A percentile compares a stretch with the other conserved stretches of the same genome.
Conservation (phyloP, 73 alveolate species). For the Stentor coeruleus region DNA sequence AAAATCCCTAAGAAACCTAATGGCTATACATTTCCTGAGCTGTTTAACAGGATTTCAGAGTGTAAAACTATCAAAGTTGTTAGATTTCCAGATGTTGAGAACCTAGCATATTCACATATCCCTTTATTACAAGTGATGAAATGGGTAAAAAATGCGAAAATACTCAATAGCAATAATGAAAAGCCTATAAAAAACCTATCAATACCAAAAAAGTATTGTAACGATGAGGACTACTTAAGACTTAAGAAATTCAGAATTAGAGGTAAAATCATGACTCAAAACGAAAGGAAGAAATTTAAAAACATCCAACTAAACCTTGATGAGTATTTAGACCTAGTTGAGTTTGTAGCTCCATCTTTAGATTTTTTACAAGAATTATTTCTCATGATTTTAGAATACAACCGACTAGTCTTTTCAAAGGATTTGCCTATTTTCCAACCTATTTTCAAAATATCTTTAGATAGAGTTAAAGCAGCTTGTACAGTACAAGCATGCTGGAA, state of each 20-base stretch:
- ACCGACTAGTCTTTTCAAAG: not conserved
- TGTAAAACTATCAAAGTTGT: not conserved
- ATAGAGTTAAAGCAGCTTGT: not conserved
- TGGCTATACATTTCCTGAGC: not conserved
- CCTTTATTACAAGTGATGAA: not conserved
- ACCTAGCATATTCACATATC: not conserved
- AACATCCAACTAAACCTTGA: not conserved
- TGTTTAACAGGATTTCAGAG: not conserved
- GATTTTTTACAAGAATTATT: not conserved
- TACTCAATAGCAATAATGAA: not conserved
- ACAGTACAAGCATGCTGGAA: constrained; percentile 9
- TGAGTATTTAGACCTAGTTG: not conserved
- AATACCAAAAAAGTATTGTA: not conserved
- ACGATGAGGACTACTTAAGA: not conserved
- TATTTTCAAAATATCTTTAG: not conserved
- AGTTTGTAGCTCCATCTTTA: not conserved
- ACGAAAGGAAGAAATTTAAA: not conserved
- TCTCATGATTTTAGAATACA: not conserved
- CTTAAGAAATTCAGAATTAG: not conserved
- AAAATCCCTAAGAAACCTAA: not conserved
- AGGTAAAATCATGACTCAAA: not conserved
- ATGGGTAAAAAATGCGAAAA: constrained; percentile 1
- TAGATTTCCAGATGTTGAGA: not conserved
- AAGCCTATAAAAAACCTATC: not conserved
- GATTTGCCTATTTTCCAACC: not conserved